Evolutionary conservation across 192 early-diverging fungal species (phyloP).

Genomic region (Spizellomyces punctatus): DNA sequence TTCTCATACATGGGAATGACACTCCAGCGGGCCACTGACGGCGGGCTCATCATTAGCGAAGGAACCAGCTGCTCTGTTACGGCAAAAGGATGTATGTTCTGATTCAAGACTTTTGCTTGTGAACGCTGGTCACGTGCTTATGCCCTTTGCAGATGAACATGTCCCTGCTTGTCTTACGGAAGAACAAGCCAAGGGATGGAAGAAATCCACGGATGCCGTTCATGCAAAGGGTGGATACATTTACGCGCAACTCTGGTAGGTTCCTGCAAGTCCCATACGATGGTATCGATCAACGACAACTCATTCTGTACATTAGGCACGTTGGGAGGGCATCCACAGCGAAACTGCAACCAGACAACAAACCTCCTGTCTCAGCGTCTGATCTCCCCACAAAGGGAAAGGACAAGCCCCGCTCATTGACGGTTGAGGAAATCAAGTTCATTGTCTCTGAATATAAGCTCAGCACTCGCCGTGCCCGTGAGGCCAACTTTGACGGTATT

Average conservation of each 20-base stretch:
- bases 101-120: constrained; percentile 1
- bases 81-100: constrained; percentile 16
- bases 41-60: constrained; percentile 51
- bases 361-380: constrained; percentile 42
- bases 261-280: background rate
- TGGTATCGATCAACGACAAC: background rate
- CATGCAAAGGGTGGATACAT: constrained; percentile 58
- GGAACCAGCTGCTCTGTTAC: constrained; percentile 31
- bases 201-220: constrained; percentile 53
- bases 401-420: constrained; percentile 58
- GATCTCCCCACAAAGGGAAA: constrained; percentile 25
- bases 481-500: constrained; percentile 83
- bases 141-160: background rate
- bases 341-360: constrained; percentile 35
- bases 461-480: constrained; percentile 68
- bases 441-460: constrained; percentile 64
- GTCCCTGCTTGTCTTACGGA: constrained; percentile 39
- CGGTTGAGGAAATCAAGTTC: constrained; percentile 66
- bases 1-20: no score
- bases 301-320: constrained; percentile 19
- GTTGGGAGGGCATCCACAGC: constrained; percentile 42
- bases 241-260: constrained; percentile 60
- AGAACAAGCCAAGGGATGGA: constrained; percentile 53
- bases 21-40: constrained; percentile 34
- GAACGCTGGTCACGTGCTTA: constrained; percentile 1